Base-by-base conservation (phyloP, 2,329 filamentous ascomycete genomes). In the Colletotrichum caudatum region DNA sequence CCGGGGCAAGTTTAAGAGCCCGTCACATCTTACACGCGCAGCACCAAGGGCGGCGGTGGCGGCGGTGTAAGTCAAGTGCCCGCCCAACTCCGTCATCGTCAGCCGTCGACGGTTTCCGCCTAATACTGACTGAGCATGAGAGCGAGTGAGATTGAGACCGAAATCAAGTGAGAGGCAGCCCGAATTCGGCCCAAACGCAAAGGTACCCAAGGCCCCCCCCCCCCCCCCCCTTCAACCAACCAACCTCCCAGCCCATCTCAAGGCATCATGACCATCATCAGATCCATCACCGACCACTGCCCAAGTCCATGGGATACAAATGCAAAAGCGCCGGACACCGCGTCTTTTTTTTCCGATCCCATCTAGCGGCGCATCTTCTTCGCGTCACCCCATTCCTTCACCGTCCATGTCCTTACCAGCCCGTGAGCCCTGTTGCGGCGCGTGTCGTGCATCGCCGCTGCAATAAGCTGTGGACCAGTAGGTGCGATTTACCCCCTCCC, bases 331-430 rank as follows among this genome's bases (percentile, higher is more conserved):
- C 33, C 16, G 18, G 37, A 60, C 50, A 29, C 35, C 46, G 56
- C 12, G 60, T 29, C 23, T 54, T 54, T 3, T 54, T 3, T 37
- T 69, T 71, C 65, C 65, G 39, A 72, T 72, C 69, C 50, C 54
- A 69, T 69, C 69, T 72, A 72, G 65, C 69, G 69, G 65, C 69
- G 69, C 69, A 72, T 64, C 64, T 59, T 54, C 41, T 59, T 71
- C 66, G 60, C 69, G 54, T 72, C 69, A 72, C 65, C 65, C 69
- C 69, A 69, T 69, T 18, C 35, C 33, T 50, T 29, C 6, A 44
- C 20, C 16, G 53, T 61, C 33, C 33, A 35, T 58, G 29, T 20
- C 33, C 60, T n/a, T 26, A 53, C 23, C 54, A 46, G 26, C 26
- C 26, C 44, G 58, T 46, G 50, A 53, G 61, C 35, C 48, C 41